Conservation (phyloP, 1,284 basidiomycete genomes). For the Ganoderma sp. region DNA sequence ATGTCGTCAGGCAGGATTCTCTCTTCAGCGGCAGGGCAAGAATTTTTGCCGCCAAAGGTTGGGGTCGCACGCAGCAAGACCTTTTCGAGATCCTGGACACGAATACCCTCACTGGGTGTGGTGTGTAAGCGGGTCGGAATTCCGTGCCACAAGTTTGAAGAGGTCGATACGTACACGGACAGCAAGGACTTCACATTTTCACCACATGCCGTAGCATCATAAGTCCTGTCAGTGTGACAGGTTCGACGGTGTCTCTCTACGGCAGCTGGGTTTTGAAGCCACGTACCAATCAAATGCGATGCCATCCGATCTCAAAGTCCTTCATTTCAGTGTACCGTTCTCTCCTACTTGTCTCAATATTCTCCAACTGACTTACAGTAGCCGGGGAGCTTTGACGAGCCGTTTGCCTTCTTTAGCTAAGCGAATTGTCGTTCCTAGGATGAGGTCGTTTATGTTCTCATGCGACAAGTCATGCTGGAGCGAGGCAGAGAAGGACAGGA, state of each 20-base stretch:
- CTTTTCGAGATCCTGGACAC: slow-evolving; percentile 21
- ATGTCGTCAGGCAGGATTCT: neutral
- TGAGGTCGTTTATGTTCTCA: slow-evolving; percentile 29
- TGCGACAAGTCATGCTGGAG: slow-evolving; percentile 8
- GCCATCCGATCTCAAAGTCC: slow-evolving; percentile 26
- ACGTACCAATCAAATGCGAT: slow-evolving; percentile 36
- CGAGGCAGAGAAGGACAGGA: slow-evolving; percentile 17
- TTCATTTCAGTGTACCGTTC: slow-evolving; percentile 11
- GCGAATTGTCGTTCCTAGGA: slow-evolving; percentile 25
- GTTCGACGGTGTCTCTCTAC: neutral
- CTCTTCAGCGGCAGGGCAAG: slow-evolving; percentile 13
- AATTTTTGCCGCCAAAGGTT: neutral
- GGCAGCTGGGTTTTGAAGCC: neutral
- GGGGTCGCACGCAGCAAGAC: slow-evolving; percentile 20
- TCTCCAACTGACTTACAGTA: slow-evolving; percentile 29
- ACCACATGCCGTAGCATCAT: slow-evolving; percentile 26
- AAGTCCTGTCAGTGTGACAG: slow-evolving; percentile 22
- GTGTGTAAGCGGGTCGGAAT: neutral
- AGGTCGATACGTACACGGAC: slow-evolving; percentile 27
- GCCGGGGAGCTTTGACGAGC: slow-evolving; percentile 29
- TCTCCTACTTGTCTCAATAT: neutral
- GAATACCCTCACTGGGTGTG: slow-evolving; percentile 24
- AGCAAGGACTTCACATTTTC: slow-evolving; percentile 27
- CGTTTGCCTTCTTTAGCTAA: slow-evolving; percentile 32
- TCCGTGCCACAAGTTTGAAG: neutral